phyloP scores from a whole-genome alignment of 805 yeast species.

The Wickerhamiella dianesei region DNA sequence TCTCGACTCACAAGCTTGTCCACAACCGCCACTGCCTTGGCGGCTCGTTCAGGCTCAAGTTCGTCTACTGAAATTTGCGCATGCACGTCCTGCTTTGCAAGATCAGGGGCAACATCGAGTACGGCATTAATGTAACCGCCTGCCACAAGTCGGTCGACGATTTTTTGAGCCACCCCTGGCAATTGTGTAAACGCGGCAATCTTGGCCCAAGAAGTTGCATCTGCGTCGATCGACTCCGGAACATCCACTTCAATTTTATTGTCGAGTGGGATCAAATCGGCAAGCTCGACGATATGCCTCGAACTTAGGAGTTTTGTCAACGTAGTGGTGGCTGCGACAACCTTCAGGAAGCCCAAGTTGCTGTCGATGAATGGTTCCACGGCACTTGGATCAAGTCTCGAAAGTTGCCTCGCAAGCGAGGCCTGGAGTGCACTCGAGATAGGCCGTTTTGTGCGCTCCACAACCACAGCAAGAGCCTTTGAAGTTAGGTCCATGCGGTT shows the following conservation, averaged over 20 bases:
- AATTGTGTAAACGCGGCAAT: constrained; percentile 6
- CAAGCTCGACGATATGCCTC: no score
- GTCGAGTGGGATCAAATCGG: not conserved
- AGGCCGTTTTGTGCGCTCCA: not conserved
- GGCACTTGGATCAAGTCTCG: not conserved
- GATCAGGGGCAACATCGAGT: constrained; percentile 4
- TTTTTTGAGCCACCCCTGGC: constrained; percentile 2
- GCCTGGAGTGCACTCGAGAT: not conserved
- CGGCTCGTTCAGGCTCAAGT: constrained; percentile 2
- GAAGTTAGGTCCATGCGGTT: constrained; percentile 8
- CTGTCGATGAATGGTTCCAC: not conserved
- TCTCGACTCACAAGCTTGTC: constrained; percentile 6
- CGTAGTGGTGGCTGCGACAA: not conserved
- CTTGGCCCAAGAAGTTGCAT: constrained; percentile 7
- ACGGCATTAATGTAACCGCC: constrained; percentile 3
- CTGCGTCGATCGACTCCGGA: not conserved
- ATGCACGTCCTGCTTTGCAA: constrained; percentile 4
- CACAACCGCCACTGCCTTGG: constrained; percentile 9
- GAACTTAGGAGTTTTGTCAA: no score
- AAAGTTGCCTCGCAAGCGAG: not conserved
- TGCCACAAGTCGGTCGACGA: constrained; percentile 7
- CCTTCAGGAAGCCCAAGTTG: not conserved
- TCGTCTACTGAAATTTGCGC: constrained; percentile 1
- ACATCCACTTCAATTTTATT: not conserved
- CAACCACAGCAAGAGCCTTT: not conserved